Conservation (phyloP, 257 asterid species). For the Scutellaria baicalensis region DNA sequence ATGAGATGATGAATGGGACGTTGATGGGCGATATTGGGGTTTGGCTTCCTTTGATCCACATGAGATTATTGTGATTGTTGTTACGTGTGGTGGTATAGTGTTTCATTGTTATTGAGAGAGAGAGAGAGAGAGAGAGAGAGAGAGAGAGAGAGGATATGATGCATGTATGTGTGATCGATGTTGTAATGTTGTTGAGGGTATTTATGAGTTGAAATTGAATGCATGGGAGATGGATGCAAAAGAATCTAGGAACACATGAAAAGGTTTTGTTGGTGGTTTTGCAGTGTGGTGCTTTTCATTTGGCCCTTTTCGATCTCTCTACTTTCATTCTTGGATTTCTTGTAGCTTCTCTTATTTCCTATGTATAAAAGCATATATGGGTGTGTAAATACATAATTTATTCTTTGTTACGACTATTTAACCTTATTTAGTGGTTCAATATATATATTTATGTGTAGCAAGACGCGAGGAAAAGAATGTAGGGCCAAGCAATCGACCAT, state of each 20-base stretch:
- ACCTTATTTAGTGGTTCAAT: neutral
- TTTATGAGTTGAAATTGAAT: constrained; percentile 15
- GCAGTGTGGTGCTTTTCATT: constrained; percentile 28
- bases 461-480: too few species aligned
- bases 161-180: too few species aligned
- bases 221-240: constrained; percentile 16
- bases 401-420: neutral
- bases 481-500: constrained; percentile 4
- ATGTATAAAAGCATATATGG: neutral
- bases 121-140: neutral
- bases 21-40: constrained; percentile 19
- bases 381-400: neutral
- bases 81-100: constrained; percentile 5
- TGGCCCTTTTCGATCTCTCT: constrained; percentile 28
- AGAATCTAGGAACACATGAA: constrained; percentile 24
- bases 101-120: neutral
- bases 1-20: neutral
- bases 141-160: too few species aligned
- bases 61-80: neutral
- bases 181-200: neutral
- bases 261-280: constrained; percentile 31
- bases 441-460: too few species aligned
- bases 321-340: constrained; percentile 23
- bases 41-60: constrained; percentile 21
- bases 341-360: constrained; percentile 1